Conservation (phyloP, 164 flowering plant species). For the Nymphaea colorata region DNA sequence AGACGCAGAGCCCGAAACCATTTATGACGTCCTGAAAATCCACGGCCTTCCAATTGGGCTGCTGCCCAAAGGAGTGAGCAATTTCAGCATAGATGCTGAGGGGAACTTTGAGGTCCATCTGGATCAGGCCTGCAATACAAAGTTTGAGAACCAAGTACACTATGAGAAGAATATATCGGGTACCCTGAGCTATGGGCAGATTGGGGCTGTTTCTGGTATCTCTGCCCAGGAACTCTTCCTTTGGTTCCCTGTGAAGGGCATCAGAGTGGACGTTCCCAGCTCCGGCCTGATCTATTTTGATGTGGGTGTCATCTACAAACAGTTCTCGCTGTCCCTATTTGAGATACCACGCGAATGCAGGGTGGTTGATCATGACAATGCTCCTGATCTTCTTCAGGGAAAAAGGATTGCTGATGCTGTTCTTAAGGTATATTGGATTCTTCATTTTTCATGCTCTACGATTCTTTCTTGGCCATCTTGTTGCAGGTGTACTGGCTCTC, state of each 20-base stretch:
- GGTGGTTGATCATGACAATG: slow-evolving; percentile 6
- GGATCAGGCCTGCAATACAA: slow-evolving; percentile 27
- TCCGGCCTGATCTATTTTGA: slow-evolving; percentile 41
- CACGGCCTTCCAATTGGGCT: slow-evolving; percentile 30
- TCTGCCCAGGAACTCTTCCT: slow-evolving; percentile 35
- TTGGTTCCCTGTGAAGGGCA: slow-evolving; percentile 38
- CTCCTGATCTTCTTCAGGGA: slow-evolving; percentile 7
- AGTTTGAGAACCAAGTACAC: slow-evolving; percentile 29
- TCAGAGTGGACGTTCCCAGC: slow-evolving; percentile 38
- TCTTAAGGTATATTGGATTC: slow-evolving; percentile 17
- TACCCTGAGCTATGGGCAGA: slow-evolving; percentile 28
- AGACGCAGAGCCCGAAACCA: slow-evolving; percentile 1
- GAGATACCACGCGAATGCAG: slow-evolving; percentile 32
- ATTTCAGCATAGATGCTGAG: slow-evolving; percentile 16
- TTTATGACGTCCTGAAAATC: slow-evolving; percentile 25
- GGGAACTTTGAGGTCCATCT: slow-evolving; percentile 30
- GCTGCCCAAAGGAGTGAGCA: slow-evolving; percentile 28
- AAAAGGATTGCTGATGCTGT: slow-evolving; percentile 8
- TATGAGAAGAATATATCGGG: slow-evolving; percentile 35
- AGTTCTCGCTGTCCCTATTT: slow-evolving; percentile 30
- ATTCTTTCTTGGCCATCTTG: neutral
- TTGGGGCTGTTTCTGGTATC: slow-evolving; percentile 26
- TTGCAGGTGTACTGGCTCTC: neutral
- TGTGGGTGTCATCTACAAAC: slow-evolving; percentile 31
- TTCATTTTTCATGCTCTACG: neutral